Conservation (phyloP, 371 early-diverging fungal species). For the Thermomucor indicae-seudaticae region DNA sequence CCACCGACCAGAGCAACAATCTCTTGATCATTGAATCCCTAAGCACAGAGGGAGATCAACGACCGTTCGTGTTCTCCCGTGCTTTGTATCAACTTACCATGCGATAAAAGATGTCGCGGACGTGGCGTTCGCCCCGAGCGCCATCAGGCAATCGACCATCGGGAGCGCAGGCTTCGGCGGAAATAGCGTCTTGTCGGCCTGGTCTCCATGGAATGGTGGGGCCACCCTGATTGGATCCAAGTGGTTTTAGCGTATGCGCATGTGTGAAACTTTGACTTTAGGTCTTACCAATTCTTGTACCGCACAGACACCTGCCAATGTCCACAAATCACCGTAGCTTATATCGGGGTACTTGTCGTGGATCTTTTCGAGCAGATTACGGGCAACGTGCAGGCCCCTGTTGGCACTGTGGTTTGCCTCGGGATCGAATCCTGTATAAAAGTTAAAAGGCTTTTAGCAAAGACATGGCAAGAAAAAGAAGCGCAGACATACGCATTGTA, state of each 20-base stretch:
- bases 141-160: constrained; percentile 95
- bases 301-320: constrained; percentile 87
- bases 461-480: not conserved
- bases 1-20: constrained; percentile 92
- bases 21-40: constrained; percentile 93
- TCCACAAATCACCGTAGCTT: constrained; percentile 91
- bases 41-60: not conserved
- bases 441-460: not conserved
- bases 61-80: constrained; percentile 5
- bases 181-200: constrained; percentile 70
- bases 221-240: constrained; percentile 55
- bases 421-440: constrained; percentile 51
- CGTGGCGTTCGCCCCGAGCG: constrained; percentile 65
- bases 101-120: constrained; percentile 84
- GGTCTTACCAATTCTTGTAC: constrained; percentile 72
- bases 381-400: constrained; percentile 79
- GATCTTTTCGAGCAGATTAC: constrained; percentile 77
- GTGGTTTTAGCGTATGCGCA: not conserved
- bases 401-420: constrained; percentile 84
- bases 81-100: constrained; percentile 61
- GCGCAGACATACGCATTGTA: constrained; percentile 70
- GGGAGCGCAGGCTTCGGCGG: constrained; percentile 59
- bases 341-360: constrained; percentile 83
- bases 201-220: constrained; percentile 86
- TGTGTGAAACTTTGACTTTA: not conserved